Evolutionary conservation across 371 early-diverging fungal species (phyloP).

Genomic region (Mortierella sp.): DNA sequence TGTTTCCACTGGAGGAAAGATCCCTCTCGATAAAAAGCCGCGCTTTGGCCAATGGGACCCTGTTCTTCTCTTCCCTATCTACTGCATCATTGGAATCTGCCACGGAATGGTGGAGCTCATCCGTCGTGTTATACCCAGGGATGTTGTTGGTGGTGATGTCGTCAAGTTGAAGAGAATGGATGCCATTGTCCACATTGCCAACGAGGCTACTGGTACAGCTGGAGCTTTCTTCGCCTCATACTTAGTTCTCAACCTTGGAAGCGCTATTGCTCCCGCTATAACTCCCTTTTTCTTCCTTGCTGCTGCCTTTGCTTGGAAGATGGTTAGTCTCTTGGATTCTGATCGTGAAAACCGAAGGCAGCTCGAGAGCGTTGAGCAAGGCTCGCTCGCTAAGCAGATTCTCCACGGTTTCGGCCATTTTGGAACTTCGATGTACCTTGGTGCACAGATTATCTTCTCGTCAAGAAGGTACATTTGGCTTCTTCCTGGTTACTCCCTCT

Average conservation of each 20-base stretch:
- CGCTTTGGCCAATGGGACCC: slow-evolving; percentile 53
- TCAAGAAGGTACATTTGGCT: slow-evolving; percentile 64
- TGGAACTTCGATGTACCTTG: slow-evolving; percentile 52
- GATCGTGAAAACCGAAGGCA: slow-evolving; percentile 29
- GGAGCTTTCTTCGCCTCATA: slow-evolving; percentile 64
- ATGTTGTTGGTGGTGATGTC: slow-evolving; percentile 68
- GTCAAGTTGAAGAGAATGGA: slow-evolving; percentile 68
- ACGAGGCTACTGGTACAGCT: slow-evolving; percentile 66
- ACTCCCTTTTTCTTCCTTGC: slow-evolving; percentile 60
- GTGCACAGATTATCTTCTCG: slow-evolving; percentile 58
- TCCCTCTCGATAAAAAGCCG: slow-evolving; percentile 21
- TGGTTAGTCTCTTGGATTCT: slow-evolving; percentile 49
- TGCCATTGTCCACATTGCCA: slow-evolving; percentile 63
- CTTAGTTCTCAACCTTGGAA: slow-evolving; percentile 59
- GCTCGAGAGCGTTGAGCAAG: slow-evolving; percentile 26
- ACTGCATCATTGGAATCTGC: slow-evolving; percentile 59
- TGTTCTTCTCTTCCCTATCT: slow-evolving; percentile 57
- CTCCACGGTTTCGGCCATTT: slow-evolving; percentile 56
- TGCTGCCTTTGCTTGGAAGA: slow-evolving; percentile 59
- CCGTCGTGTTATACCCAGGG: slow-evolving; percentile 67
- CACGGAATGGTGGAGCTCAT: slow-evolving; percentile 67
- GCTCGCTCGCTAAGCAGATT: slow-evolving; percentile 22
- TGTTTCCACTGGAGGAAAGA: slow-evolving; percentile 62
- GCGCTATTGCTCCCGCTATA: slow-evolving; percentile 57
- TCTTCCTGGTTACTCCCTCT: slow-evolving; percentile 63